Evolutionary conservation across 352 stramenopile species (phyloP), one percentile per base, ranked within the genome.

Genomic region (Globisporangium okanoganense): DNA sequence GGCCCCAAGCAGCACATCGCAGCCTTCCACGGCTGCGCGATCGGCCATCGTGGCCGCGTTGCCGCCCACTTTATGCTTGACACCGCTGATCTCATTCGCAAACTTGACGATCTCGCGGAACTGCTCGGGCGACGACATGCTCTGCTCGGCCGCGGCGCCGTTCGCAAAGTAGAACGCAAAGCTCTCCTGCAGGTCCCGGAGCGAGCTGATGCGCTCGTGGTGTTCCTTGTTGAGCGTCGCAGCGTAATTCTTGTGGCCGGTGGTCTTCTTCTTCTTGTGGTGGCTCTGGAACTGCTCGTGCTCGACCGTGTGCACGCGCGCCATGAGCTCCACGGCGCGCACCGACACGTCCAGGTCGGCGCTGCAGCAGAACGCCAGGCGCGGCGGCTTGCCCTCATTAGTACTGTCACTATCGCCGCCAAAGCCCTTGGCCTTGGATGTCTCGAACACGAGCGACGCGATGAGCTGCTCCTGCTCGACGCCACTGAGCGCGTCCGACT

Each of bases 111-210:
- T 72, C 50, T 88, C 73, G 58, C 73, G 71, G 50, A 94, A 94
- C 41, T 88, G 72, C n/a, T 88, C 75, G 5, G 79, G 75, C 16
- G 81, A 90, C 40, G 79, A 75, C 81, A 90, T 94, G 63, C 81
- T 92, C 69, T 94, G 85, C 56, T 94, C 85, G 9, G 85, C 85
- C 2, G 85, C 85, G 16, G 85, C 85, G 43, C 85, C 85, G 18
- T 79, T 82, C 8, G 79, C 77, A 67, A 94, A 94, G 64, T 94
- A 94, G 61, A 84, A 92, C 31, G 78, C 79, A 61, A 94, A 94
- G 62, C 81, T 92, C 61, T 94, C 81, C 53, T 90, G 81, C 3
- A 94, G 64, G 5, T 85, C 69, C 5, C 70, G 61, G 2, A 89
- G 53, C 22, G 78, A 87, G 47, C 65, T 71, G 44, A 94, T 92